These are phyloP conservation scores for Phialocephala subalpina DNA, from an alignment of 2,329 filamentous ascomycete species.

Conservation along the genomic window DNA sequence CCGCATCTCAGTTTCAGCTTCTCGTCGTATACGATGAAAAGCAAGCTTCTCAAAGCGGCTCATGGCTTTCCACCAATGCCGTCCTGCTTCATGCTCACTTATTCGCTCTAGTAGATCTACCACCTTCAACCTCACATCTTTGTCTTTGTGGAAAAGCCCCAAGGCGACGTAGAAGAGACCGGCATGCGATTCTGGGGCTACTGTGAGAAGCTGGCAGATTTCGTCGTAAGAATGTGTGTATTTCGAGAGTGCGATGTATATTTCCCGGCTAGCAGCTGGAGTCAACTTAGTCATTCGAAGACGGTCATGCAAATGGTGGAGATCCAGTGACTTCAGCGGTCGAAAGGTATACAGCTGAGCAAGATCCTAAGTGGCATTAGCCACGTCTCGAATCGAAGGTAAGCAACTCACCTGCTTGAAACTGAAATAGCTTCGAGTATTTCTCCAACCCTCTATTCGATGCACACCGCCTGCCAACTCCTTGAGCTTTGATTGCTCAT, in stretches of 20 bases:
- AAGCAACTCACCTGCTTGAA: conserved; percentile 77
- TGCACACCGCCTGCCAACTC: conserved; percentile 93
- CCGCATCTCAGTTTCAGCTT: conserved; percentile 61
- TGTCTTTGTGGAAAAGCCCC: conserved; percentile 89
- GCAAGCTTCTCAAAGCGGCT: conserved; percentile 90
- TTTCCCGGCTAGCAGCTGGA: conserved; percentile 78
- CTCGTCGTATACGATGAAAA: conserved; percentile 80
- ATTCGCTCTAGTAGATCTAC: conserved; percentile 85
- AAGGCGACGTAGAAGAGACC: conserved; percentile 92
- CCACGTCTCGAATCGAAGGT: conserved; percentile 21
- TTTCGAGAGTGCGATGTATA: conserved; percentile 83
- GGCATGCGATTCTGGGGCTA: conserved; percentile 84
- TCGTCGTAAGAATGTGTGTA: conserved; percentile 83
- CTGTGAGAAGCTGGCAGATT: conserved; percentile 82
- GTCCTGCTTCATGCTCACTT: conserved; percentile 85
- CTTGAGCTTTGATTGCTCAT: conserved; percentile 79
- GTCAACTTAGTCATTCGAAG: conserved; percentile 83
- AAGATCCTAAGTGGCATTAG: conserved; percentile 61
- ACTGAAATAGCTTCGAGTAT: conserved; percentile 93
- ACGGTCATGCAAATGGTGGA: conserved; percentile 92
- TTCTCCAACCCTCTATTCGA: conserved; percentile 95
- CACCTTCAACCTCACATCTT: conserved; percentile 78
- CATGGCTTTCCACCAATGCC: conserved; percentile 89
- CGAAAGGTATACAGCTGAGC: conserved; percentile 69
- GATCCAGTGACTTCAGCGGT: conserved; percentile 81